These are phyloP conservation scores for Centaurea solstitialis DNA, from an alignment of 129 eudicot species.

Conservation along the genomic window DNA sequence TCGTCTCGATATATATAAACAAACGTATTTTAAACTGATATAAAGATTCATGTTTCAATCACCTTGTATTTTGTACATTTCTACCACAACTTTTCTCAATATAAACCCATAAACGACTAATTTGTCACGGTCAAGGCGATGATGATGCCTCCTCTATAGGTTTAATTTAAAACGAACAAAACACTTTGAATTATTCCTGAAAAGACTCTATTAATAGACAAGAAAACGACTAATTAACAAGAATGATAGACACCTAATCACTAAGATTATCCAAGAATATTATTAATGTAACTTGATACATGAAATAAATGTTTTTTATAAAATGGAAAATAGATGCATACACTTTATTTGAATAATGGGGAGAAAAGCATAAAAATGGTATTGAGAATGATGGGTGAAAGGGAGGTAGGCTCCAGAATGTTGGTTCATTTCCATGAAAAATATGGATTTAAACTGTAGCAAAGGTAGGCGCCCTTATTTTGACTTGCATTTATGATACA, in stretches of 20 bases:
- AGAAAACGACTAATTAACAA: background rate
- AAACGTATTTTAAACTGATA: too few species aligned
- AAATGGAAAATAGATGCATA: background rate
- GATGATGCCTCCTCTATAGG: background rate
- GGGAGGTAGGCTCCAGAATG: conserved; percentile 18
- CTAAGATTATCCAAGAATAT: background rate
- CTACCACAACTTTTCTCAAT: too few species aligned
- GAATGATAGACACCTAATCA: background rate
- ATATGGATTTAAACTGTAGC: conserved; percentile 24
- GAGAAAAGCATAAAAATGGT: conserved; percentile 3
- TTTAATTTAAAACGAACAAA: background rate
- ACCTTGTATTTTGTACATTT: too few species aligned
- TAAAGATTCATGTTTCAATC: too few species aligned
- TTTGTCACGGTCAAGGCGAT: background rate
- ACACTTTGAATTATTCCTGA: background rate
- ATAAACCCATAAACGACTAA: background rate
- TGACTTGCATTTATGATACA: background rate
- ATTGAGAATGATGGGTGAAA: background rate
- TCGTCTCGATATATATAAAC: background rate
- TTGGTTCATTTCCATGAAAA: conserved; percentile 22
- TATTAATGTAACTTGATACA: background rate
- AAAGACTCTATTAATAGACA: background rate
- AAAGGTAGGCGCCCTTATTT: conserved; percentile 11
- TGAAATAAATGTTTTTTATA: background rate
- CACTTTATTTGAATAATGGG: background rate